These are phyloP conservation scores for Populus alba DNA, from an alignment of 345 rosid genomes.

Conservation along the genomic window DNA sequence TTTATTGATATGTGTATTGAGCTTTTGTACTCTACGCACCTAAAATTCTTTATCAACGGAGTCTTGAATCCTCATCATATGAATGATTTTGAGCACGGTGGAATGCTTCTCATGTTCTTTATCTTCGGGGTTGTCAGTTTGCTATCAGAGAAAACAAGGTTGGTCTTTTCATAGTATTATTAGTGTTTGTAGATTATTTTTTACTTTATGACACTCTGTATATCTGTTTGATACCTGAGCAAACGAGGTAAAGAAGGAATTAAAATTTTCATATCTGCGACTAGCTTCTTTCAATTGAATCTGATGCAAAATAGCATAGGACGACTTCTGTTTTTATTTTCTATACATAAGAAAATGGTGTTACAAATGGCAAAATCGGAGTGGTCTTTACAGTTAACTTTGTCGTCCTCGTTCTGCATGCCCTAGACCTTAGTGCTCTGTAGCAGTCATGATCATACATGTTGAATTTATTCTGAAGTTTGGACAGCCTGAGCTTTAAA, in stretches of 20 bases:
- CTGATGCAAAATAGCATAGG: not conserved
- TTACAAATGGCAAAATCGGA: not conserved
- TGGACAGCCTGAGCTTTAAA: not conserved
- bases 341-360: not conserved
- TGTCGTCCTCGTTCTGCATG: not conserved
- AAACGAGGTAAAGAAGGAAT: not conserved
- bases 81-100: conserved; percentile 94
- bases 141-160: conserved; percentile 84
- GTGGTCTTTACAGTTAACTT: no score
- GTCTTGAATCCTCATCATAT: conserved; percentile 78
- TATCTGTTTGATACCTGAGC: not conserved
- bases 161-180: not conserved
- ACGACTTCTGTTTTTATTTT: not conserved
- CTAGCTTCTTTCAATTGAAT: not conserved
- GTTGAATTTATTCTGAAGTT: not conserved
- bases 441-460: not conserved
- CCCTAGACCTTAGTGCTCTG: not conserved
- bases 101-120: conserved; percentile 97
- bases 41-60: conserved; percentile 71
- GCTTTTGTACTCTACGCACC: conserved; percentile 90
- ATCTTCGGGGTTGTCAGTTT: conserved; percentile 62
- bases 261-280: not conserved
- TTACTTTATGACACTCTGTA: not conserved
- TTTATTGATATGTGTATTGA: conserved; percentile 80
- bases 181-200: not conserved